Conservation (phyloP, 148 eudicot genomes). For the Heliamphora exappendiculata region DNA sequence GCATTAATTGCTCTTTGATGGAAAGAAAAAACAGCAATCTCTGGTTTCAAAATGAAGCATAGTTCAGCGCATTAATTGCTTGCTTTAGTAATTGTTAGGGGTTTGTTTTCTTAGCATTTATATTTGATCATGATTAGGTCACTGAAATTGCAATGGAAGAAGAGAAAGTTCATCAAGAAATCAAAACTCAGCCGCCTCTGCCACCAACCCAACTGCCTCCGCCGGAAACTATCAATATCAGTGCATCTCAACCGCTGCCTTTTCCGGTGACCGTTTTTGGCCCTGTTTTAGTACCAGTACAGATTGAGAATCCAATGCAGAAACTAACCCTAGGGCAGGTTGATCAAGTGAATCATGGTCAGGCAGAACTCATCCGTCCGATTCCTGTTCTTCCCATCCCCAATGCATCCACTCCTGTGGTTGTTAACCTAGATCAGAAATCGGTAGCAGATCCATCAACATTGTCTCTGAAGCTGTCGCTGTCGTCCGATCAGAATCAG, state of each 20-base stretch:
- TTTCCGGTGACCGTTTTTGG: constrained; percentile 17
- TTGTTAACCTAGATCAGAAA: constrained; percentile 29
- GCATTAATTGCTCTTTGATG: too few relatives aligned
- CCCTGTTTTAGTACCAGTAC: constrained; percentile 20
- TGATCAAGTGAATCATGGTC: constrained; percentile 7
- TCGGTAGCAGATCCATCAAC: constrained; percentile 18
- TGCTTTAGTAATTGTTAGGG: not conserved
- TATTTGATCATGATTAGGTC: constrained; percentile 24
- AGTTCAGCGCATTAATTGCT: not conserved
- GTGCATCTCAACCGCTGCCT: constrained; percentile 22
- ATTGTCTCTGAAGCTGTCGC: constrained; percentile 52
- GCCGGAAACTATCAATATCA: constrained; percentile 8
- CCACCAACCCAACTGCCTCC: constrained; percentile 12
- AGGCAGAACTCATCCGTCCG: constrained; percentile 19
- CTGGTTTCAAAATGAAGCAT: not conserved
- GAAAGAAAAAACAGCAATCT: not conserved
- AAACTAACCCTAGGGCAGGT: constrained; percentile 5
- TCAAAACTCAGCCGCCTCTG: not conserved
- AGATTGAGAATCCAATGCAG: constrained; percentile 20
- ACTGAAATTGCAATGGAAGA: constrained; percentile 25
- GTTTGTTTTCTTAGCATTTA: not conserved
- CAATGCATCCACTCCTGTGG: constrained; percentile 20
- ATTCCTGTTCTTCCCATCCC: constrained; percentile 18
- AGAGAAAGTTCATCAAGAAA: constrained; percentile 17
- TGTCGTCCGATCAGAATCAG: constrained; percentile 33